These are phyloP conservation scores for Leishmania major DNA, from an alignment of 208 protist genomes.

Conservation along the genomic window DNA sequence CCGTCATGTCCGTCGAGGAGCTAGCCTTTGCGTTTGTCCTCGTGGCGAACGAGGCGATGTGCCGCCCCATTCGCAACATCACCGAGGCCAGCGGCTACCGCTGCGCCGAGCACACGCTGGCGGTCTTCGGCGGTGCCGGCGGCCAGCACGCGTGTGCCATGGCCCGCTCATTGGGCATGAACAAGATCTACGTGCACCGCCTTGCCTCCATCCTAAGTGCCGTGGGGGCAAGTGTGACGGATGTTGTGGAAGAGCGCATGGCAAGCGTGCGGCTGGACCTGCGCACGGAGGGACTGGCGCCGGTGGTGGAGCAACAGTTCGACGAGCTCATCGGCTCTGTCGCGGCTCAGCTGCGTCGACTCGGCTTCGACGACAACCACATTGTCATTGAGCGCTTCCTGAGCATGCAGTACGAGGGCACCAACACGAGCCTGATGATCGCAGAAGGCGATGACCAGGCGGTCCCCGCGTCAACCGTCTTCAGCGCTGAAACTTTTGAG, in stretches of 20 bases:
- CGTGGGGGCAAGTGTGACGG: constrained; percentile 92
- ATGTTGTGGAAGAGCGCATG: constrained; percentile 91
- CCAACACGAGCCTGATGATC: constrained; percentile 93
- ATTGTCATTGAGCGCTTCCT: constrained; percentile 69
- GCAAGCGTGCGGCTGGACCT: constrained; percentile 55
- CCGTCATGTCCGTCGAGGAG: constrained; percentile 63
- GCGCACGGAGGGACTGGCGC: constrained; percentile 20
- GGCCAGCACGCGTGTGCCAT: constrained; percentile 95
- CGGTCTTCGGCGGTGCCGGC: constrained; percentile 95
- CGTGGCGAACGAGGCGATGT: constrained; percentile 97
- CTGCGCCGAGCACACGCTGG: constrained; percentile 80
- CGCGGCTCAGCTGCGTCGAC: constrained; percentile 30
- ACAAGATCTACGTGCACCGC: constrained; percentile 69
- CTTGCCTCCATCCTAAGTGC: constrained; percentile 92
- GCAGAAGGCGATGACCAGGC: constrained; percentile 26
- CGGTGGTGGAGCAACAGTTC: constrained; percentile 39
- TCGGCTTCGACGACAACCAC: constrained; percentile 54
- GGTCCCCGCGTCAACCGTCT: neutral
- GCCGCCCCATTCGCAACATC: constrained; percentile 92
- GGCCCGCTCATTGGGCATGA: constrained; percentile 86
- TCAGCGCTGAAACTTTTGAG: constrained; percentile 39
- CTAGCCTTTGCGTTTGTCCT: constrained; percentile 93
- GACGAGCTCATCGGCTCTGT: constrained; percentile 27
- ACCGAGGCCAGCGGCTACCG: constrained; percentile 93
- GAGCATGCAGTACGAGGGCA: constrained; percentile 93